phyloP scores from a whole-genome alignment of 768 basidiomycete species.

The Naganishia onofrii region DNA sequence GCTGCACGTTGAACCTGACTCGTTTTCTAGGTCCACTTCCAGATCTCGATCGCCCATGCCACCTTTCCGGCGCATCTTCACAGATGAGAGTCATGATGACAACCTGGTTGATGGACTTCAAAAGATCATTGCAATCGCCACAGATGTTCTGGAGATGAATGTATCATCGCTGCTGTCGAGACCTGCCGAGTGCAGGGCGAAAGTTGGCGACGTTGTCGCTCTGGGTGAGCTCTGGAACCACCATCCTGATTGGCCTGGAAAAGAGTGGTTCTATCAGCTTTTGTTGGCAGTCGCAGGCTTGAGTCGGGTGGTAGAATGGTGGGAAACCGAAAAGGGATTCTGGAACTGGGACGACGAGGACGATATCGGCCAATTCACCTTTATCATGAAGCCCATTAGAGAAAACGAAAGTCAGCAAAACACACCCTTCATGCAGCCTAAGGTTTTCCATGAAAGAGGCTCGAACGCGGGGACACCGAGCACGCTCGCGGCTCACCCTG shows the following conservation, averaged over 20 bases:
- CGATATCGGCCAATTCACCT: constrained; percentile 85
- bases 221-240: constrained; percentile 97
- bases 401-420: constrained; percentile 56
- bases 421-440: constrained; percentile 13
- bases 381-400: constrained; percentile 79
- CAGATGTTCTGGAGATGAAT: constrained; percentile 87
- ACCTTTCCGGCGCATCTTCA: constrained; percentile 8
- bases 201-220: constrained; percentile 84
- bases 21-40: constrained; percentile 77
- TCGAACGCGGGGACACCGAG: constrained; percentile 3
- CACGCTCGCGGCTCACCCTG: background rate
- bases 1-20: constrained; percentile 40
- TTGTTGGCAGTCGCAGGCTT: constrained; percentile 92
- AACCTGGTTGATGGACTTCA: constrained; percentile 59
- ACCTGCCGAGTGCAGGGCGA: constrained; percentile 76
- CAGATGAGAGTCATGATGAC: constrained; percentile 31
- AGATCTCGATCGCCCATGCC: constrained; percentile 80
- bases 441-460: background rate
- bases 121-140: constrained; percentile 86
- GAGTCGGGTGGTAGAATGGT: constrained; percentile 97
- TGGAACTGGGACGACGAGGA: constrained; percentile 90
- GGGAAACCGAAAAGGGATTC: constrained; percentile 98
- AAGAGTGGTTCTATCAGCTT: constrained; percentile 97
- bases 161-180: constrained; percentile 78
- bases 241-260: constrained; percentile 94